A percentile compares a stretch with the other conserved stretches of the same genome.
phyloP scores from a whole-genome alignment of 2,329 filamentous ascomycete genomes.

The Colletotrichum orchidophilum region DNA sequence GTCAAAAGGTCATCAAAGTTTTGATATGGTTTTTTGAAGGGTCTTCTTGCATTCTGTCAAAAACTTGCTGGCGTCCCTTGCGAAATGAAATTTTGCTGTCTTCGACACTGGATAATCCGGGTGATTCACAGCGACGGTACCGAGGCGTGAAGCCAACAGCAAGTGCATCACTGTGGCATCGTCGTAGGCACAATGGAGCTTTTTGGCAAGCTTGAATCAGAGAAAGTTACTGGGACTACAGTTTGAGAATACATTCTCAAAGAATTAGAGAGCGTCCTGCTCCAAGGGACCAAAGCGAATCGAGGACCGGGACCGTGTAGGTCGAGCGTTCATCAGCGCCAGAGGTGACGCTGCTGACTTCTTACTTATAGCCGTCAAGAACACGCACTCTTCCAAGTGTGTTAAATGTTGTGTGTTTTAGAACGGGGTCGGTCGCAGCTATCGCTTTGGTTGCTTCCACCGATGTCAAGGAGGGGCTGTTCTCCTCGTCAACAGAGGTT shows the following conservation, averaged over 20 bases:
- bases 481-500: not conserved
- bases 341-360: not conserved
- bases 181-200: not conserved
- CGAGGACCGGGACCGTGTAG: not conserved
- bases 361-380: not conserved
- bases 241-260: not conserved
- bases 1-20: not conserved
- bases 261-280: not conserved
- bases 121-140: not conserved
- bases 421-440: not conserved
- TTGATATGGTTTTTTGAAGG: not conserved
- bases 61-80: not conserved
- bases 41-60: not conserved
- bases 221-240: not conserved
- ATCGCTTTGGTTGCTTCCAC: not conserved
- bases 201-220: not conserved
- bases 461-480: not conserved
- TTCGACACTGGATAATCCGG: not conserved
- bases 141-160: not conserved
- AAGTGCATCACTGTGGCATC: not conserved
- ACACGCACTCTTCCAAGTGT: not conserved
- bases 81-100: not conserved
- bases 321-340: not conserved
- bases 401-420: fast-evolving
- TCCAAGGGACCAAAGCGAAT: not conserved